Conservation (phyloP, 805 yeast species). For the Saccharomycopsis fibuligera region DNA sequence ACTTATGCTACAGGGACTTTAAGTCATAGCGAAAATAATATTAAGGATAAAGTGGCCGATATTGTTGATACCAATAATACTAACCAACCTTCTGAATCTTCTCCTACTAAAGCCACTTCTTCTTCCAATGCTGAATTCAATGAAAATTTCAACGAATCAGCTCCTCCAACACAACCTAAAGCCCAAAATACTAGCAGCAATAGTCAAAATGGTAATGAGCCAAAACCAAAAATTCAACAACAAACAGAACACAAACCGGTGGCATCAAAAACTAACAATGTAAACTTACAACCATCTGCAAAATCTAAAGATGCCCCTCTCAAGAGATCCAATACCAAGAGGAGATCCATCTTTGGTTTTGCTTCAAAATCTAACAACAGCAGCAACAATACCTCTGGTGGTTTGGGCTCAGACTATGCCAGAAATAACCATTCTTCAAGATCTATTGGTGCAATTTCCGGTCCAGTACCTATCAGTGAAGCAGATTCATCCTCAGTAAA, state of each 20-base stretch:
- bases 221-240: too few relatives aligned
- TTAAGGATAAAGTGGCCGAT: background rate
- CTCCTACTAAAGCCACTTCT: background rate
- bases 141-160: conserved; percentile 6
- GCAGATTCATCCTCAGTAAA: background rate
- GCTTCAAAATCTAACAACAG: background rate
- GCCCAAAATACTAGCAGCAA: background rate
- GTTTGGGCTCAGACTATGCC: too few relatives aligned
- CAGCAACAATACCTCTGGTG: background rate
- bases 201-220: too few relatives aligned
- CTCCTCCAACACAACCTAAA: background rate
- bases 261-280: too few relatives aligned
- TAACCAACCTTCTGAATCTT: background rate
- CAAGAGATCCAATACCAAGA: background rate
- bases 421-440: conserved; percentile 3
- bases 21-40: conserved; percentile 1
- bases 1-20: conserved; percentile 13
- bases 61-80: background rate
- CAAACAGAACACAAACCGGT: too few relatives aligned
- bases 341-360: conserved; percentile 16
- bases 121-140: conserved; percentile 7
- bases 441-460: conserved; percentile 9
- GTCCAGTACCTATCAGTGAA: conserved; percentile 8
- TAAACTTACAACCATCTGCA: too few relatives aligned
- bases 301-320: too few relatives aligned